These are phyloP conservation scores for Podospora fimiseda DNA, from an alignment of 495 filamentous ascomycete species.

Conservation along the genomic window DNA sequence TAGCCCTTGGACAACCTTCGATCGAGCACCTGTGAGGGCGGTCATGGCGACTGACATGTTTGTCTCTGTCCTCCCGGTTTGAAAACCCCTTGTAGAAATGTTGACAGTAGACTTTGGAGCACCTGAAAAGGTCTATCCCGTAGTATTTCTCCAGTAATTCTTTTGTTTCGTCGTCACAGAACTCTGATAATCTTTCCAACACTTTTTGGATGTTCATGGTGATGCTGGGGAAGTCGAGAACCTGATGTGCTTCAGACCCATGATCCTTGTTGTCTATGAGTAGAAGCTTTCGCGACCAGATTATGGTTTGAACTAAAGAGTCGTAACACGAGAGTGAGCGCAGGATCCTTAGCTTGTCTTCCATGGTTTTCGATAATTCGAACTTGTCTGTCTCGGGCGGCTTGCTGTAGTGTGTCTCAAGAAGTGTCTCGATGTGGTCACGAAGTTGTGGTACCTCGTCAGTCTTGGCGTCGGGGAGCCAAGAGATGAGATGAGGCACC, in stretches of 20 bases:
- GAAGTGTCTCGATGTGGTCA: not conserved
- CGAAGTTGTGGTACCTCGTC: not conserved
- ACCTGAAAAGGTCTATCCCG: not conserved
- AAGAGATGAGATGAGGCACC: not conserved
- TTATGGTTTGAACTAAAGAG: not conserved
- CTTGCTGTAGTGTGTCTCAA: not conserved
- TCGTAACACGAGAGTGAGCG: not conserved
- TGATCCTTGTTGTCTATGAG: not conserved
- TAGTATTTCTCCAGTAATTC: not conserved
- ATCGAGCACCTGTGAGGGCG: not conserved
- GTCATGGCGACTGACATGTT: not conserved
- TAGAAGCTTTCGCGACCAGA: not conserved
- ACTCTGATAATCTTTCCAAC: not conserved
- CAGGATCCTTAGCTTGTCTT: not conserved
- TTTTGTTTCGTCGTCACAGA: not conserved
- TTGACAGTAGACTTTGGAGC: not conserved
- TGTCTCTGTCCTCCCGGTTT: not conserved
- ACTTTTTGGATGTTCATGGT: not conserved
- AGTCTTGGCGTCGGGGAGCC: not conserved
- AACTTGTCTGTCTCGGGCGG: not conserved
- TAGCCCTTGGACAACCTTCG: not conserved
- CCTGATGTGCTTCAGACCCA: not conserved
- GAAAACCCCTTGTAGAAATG: not conserved
- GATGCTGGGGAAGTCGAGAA: not conserved
- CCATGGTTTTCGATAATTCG: not conserved